Evolutionary conservation across 305 asterid species (phyloP).

Genomic region (Ilex paraguariensis): DNA sequence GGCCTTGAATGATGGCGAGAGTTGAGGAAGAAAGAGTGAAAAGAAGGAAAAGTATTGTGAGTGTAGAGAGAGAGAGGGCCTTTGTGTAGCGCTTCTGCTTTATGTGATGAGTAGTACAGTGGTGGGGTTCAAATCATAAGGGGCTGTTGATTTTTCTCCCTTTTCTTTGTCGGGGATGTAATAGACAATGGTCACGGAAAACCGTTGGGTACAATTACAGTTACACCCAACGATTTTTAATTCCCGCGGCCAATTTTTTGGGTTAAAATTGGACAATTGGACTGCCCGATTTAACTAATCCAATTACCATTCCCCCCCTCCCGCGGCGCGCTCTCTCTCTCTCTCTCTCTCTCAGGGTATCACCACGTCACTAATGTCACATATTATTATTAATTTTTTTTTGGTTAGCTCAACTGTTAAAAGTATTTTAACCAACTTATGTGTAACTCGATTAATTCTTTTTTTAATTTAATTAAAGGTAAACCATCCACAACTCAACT

Average conservation of each 20-base stretch:
- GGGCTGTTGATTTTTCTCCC: neutral
- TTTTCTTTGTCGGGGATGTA: slow-evolving; percentile 14
- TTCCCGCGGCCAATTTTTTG: slow-evolving; percentile 14
- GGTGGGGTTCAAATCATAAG: neutral
- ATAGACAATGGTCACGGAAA: slow-evolving; percentile 50
- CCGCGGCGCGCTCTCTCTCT: too few species aligned
- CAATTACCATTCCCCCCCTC: too few species aligned
- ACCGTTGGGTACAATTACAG: slow-evolving; percentile 45
- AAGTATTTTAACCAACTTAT: rapidly evolving
- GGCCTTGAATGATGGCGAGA: slow-evolving; percentile 59
- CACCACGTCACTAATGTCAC: too few species aligned
- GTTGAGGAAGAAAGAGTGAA: slow-evolving; percentile 22
- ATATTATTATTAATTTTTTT: too few species aligned
- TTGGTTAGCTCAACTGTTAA: too few species aligned
- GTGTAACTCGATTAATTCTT: too few species aligned
- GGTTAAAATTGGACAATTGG: too few species aligned
- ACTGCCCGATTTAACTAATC: too few species aligned
- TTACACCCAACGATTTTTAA: slow-evolving; percentile 29
- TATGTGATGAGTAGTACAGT: slow-evolving; percentile 9
- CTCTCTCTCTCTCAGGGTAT: too few species aligned
- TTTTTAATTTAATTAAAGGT: too few species aligned
- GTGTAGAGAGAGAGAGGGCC: slow-evolving; percentile 9
- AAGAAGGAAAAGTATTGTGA: neutral
- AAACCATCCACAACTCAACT: too few species aligned
- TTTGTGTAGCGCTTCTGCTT: slow-evolving; percentile 15